Evolutionary conservation across 495 filamentous ascomycete species (phyloP).

Genomic region (Chaetomium cochliodes): DNA sequence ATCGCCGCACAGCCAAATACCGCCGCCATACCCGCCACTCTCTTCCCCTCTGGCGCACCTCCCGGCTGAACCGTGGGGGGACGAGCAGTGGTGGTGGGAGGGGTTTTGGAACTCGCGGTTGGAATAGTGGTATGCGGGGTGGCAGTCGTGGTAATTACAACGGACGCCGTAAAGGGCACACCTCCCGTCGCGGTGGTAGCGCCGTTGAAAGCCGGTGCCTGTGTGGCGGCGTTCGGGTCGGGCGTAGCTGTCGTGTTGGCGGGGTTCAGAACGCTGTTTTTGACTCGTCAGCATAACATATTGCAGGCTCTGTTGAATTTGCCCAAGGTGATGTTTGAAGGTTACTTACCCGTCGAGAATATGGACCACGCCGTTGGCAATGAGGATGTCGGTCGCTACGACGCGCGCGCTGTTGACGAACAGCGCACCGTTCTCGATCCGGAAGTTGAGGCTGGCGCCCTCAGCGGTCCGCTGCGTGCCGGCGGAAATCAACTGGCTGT

Average conservation of each 20-base stretch:
- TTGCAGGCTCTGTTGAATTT: not conserved
- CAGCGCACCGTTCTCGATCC: conserved; percentile 43
- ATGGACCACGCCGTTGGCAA: conserved; percentile 67
- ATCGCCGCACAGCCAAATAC: no score
- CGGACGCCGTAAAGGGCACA: conserved; percentile 49
- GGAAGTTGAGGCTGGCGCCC: conserved; percentile 54
- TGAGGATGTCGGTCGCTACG: conserved; percentile 53
- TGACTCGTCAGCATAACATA: not conserved
- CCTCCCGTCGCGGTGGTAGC: conserved; percentile 41
- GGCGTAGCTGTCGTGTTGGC: conserved; percentile 49
- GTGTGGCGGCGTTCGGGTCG: conserved; percentile 43
- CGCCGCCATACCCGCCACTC: no score
- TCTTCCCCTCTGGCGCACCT: no score
- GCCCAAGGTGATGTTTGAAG: not conserved
- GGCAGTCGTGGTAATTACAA: conserved; percentile 27
- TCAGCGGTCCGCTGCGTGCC: conserved; percentile 43
- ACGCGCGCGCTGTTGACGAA: conserved; percentile 44
- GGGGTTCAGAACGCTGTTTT: conserved; percentile 59
- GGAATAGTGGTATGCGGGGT: no score
- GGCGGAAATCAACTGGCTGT: conserved; percentile 44
- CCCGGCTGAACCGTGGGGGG: no score
- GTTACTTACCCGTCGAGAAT: conserved; percentile 54
- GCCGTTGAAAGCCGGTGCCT: conserved; percentile 52
- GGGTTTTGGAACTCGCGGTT: no score
- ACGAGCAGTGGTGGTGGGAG: no score